Percentiles rank a stretch among this genome's conserved stretches.
Conservation (phyloP, 768 basidiomycete species). For the Inosperma sp. region DNA sequence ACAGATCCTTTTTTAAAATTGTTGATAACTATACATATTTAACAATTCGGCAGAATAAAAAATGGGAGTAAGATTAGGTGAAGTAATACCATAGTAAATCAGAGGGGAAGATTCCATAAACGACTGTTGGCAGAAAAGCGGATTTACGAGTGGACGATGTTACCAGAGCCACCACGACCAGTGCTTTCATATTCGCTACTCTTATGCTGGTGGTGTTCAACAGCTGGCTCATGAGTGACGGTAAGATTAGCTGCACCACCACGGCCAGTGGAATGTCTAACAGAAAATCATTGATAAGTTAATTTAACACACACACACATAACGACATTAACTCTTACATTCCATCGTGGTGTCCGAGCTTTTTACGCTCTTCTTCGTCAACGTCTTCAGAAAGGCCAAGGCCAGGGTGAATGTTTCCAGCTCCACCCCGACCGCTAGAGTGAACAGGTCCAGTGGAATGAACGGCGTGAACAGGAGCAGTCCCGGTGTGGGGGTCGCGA, state of each 20-base stretch:
- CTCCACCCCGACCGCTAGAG: constrained; percentile 61
- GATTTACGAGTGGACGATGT: constrained; percentile 35
- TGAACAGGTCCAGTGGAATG: too few relatives aligned
- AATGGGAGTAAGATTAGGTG: too few relatives aligned
- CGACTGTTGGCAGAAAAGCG: too few relatives aligned
- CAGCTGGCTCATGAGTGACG: constrained; percentile 29
- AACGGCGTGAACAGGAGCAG: too few relatives aligned
- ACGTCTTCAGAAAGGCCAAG: constrained; percentile 19
- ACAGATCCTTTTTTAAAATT: too few relatives aligned
- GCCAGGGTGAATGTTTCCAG: constrained; percentile 49
- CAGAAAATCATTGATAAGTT: too few relatives aligned
- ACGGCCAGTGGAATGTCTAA: constrained; percentile 67
- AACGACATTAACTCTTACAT: constrained; percentile 42
- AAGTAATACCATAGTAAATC: too few relatives aligned
- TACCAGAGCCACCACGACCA: constrained; percentile 62
- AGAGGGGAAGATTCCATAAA: too few relatives aligned
- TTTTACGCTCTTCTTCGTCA: constrained; percentile 27
- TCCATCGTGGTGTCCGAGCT: constrained; percentile 27
- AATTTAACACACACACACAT: not conserved
- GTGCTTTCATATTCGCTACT: constrained; percentile 34
- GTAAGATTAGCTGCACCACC: constrained; percentile 65
- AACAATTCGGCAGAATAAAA: too few relatives aligned
- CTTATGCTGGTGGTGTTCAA: constrained; percentile 29
- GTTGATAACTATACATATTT: too few relatives aligned
- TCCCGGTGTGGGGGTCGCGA: constrained; percentile 40